Base-by-base conservation (phyloP, 495 filamentous ascomycete species). In the Aspergillus avenaceus region DNA sequence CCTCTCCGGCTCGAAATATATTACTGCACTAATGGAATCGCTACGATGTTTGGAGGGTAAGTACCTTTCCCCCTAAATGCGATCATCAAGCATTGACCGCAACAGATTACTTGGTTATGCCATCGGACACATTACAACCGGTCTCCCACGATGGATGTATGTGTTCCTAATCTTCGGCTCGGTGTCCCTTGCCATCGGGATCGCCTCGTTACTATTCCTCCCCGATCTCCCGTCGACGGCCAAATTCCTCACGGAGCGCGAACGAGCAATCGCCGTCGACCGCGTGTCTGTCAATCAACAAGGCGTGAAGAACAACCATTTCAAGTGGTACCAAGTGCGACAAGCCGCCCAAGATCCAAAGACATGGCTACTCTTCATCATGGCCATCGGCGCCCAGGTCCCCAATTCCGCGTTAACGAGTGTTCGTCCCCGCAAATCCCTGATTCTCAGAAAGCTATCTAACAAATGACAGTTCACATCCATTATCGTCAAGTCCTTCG, bases 11-110 rank as follows among this genome's bases (percentile, higher is more conserved):
- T 81, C 21, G 77, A 73, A 37, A 63, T 71, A 0, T 81, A 77
- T 50, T 82, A 81, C 51, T 74, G 74, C 54, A 80, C 75, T 36
- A 81, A 81, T 42, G 80, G 78, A 16, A 66, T 82, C 9, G 77
- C 74, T 1, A 74, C 73, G 7, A 79, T 82, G 62, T 77, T 77
- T 40, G 79, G 79, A 19, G 77, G 78, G 65, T 68, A 32, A 56
- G 62, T 44, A 8, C 13, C 32, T n/a, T n/a, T n/a, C n/a, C n/a
- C n/a, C n/a, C n/a, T n/a, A n/a, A n/a, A n/a, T n/a, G n/a, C n/a
- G n/a, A n/a, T n/a, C n/a, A n/a, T n/a, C n/a, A n/a, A n/a, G n/a
- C n/a, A 14, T 44, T 52, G 8, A 45, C 8, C 2, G 58, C 58
- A 28, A 29, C 0, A 74, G 74, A 4, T 59, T 84, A 0, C 64